Evolutionary conservation across 129 eudicot genomes (phyloP), one percentile per base, ranked within the genome.

Genomic region (Tagetes erecta): DNA sequence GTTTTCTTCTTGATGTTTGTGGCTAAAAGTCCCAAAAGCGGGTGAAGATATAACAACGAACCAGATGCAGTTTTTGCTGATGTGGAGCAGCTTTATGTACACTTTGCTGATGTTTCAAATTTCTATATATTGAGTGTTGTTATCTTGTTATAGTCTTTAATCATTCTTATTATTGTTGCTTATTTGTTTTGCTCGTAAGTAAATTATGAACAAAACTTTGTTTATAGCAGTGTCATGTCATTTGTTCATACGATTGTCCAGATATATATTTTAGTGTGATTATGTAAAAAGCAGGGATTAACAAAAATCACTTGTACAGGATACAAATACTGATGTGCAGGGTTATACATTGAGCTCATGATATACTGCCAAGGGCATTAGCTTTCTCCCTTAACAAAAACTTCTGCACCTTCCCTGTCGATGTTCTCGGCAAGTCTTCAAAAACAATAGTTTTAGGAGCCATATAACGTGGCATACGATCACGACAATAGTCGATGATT

Each of bases 381-480:
- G 92, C 89, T 60, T 84, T 89, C 40, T 86, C 96, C 84, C 87
- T 80, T 0, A 89, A 77, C 31, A 86, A 59, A 69, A 86, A 86
- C 84, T 89, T 89, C 74, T 89, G 96, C 40, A 89, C 81, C 83
- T 89, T 89, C 6, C 96, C 96, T 0, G 96, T 89, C 1, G 92
- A 76, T 0, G 92, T 89, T 72, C 86, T 86, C 20, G 92, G 92
- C 65, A 89, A 8, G 14, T 89, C 96, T 34, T 82, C 89, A 33
- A 89, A 89, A 36, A 89, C 5, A 4, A 89, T 73, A 0, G 85
- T 89, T 72, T 77, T 73, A 0, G 96, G 96, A 3, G 92, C 89
- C 96, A 89, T 89, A 72, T 86, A 89, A 73, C 44, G 87, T 20
- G 96, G 87, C 87, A 89, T 75, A 38, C 12, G 83, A 30, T 82